Conservation (phyloP, 2,329 filamentous ascomycete genomes). For the Exophiala viscosa region DNA sequence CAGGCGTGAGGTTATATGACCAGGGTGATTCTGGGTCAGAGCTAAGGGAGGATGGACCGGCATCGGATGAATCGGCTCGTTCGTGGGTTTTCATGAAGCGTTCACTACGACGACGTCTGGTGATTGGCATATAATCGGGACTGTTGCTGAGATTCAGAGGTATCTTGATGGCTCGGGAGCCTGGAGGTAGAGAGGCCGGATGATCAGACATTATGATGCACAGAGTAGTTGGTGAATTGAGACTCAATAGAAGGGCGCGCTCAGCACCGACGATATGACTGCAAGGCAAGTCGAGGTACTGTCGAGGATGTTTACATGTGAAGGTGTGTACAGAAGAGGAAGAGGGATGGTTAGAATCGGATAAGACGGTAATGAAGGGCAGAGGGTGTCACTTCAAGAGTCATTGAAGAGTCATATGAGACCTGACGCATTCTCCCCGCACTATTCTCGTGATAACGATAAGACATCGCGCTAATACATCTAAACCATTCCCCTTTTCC, state of each 20-base stretch:
- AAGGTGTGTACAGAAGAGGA: background rate
- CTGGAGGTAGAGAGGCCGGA: slow-evolving; percentile 15
- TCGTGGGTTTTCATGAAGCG: slow-evolving; percentile 16
- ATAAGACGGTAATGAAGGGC: background rate
- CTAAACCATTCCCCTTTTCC: background rate
- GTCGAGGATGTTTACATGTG: slow-evolving; percentile 3
- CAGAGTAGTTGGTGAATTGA: slow-evolving; percentile 1
- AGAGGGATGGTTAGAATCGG: background rate
- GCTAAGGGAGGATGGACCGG: slow-evolving; percentile 24
- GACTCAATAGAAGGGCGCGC: slow-evolving; percentile 2
- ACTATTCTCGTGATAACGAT: slow-evolving; percentile 20
- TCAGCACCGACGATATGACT: background rate
- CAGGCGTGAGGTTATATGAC: slow-evolving; percentile 20
- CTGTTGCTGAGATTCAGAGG: slow-evolving; percentile 17
- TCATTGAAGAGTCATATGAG: slow-evolving; percentile 1
- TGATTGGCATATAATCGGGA: slow-evolving; percentile 11
- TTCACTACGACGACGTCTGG: slow-evolving; percentile 21
- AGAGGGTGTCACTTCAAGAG: slow-evolving; percentile 1
- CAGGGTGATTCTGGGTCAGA: slow-evolving; percentile 21
- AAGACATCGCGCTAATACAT: slow-evolving; percentile 5
- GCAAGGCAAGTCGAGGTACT: slow-evolving; percentile 3
- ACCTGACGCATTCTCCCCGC: slow-evolving; percentile 7
- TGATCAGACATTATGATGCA: slow-evolving; percentile 16
- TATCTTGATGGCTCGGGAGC: slow-evolving; percentile 30
- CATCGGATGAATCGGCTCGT: slow-evolving; percentile 20